phyloP scores from a whole-genome alignment of 192 early-diverging fungal species.

The Backusella mclennaniae region DNA sequence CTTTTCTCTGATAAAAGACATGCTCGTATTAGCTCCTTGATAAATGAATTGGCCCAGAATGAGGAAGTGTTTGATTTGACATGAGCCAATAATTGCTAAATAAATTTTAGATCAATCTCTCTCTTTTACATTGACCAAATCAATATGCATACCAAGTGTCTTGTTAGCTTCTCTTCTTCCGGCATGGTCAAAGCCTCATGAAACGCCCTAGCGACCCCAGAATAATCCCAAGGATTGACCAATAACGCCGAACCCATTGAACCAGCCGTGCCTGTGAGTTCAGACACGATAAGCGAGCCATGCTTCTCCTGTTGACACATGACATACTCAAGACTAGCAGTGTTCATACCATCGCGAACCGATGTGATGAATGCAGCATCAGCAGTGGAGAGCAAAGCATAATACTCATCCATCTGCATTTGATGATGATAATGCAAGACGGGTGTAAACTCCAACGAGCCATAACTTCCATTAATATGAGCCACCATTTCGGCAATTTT shows the following conservation, averaged over 20 bases:
- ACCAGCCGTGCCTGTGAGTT: constrained; percentile 94
- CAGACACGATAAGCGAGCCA: constrained; percentile 88
- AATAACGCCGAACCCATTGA: constrained; percentile 73
- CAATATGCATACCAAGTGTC: constrained; percentile 53
- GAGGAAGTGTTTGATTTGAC: constrained; percentile 82
- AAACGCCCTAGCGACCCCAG: constrained; percentile 77
- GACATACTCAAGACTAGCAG: constrained; percentile 89
- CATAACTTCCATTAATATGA: constrained; percentile 92
- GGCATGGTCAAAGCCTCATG: constrained; percentile 69
- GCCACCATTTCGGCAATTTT: constrained; percentile 89
- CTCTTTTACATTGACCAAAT: background rate
- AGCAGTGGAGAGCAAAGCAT: constrained; percentile 88
- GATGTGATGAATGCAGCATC: constrained; percentile 91
- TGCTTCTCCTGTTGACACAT: constrained; percentile 91
- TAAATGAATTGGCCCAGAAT: constrained; percentile 86
- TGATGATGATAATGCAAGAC: constrained; percentile 92
- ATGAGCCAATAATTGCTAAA: constrained; percentile 64
- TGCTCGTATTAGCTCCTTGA: constrained; percentile 67
- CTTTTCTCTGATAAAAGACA: constrained; percentile 54
- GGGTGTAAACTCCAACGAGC: constrained; percentile 93
- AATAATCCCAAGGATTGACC: constrained; percentile 90
- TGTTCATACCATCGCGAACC: constrained; percentile 98
- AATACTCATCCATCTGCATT: constrained; percentile 94
- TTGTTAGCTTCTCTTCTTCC: constrained; percentile 59
- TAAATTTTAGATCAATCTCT: background rate